These are phyloP conservation scores for Hansenula sp. DNA, from an alignment of 1,139 yeast genomes.

Conservation along the genomic window DNA sequence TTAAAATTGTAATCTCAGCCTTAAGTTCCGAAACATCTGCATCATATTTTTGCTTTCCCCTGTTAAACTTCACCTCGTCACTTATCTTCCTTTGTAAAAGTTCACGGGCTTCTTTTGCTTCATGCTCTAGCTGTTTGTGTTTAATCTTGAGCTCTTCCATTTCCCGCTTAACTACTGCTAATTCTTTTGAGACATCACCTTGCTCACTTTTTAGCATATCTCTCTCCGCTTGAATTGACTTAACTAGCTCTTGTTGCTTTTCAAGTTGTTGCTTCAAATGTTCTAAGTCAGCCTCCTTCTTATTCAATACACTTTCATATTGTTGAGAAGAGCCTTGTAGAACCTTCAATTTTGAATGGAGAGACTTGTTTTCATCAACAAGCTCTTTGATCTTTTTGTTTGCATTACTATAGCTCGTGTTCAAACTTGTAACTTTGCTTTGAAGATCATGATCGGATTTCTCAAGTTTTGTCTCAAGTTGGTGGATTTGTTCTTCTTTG, in stretches of 20 bases:
- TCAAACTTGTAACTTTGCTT: conserved; percentile 29
- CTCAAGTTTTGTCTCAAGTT: conserved; percentile 29
- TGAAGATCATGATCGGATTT: conserved; percentile 33
- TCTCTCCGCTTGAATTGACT: conserved; percentile 24
- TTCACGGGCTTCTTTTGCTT: conserved; percentile 33
- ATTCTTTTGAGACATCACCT: conserved; percentile 9
- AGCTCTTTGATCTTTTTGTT: conserved; percentile 40
- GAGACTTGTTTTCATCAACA: conserved; percentile 42
- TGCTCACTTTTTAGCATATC: conserved; percentile 20
- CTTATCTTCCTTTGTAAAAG: conserved; percentile 31
- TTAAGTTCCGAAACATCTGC: conserved; percentile 28
- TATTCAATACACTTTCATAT: conserved; percentile 29
- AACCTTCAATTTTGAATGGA: conserved; percentile 33
- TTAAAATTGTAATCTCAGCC: conserved; percentile 20
- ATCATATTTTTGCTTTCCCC: conserved; percentile 34
- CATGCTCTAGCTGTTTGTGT: conserved; percentile 32
- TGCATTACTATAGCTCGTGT: conserved; percentile 30
- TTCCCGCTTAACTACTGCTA: conserved; percentile 15
- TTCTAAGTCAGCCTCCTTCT: conserved; percentile 34
- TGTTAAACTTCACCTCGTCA: conserved; percentile 36
- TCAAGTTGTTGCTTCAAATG: conserved; percentile 24
- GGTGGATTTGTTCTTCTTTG: conserved; percentile 32
- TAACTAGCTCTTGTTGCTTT: conserved; percentile 23
- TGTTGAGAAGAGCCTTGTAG: conserved; percentile 33
- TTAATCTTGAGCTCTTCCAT: conserved; percentile 21